These are phyloP conservation scores for Hypomyces rosellus DNA, from an alignment of 2,329 filamentous ascomycete genomes.

Conservation along the genomic window DNA sequence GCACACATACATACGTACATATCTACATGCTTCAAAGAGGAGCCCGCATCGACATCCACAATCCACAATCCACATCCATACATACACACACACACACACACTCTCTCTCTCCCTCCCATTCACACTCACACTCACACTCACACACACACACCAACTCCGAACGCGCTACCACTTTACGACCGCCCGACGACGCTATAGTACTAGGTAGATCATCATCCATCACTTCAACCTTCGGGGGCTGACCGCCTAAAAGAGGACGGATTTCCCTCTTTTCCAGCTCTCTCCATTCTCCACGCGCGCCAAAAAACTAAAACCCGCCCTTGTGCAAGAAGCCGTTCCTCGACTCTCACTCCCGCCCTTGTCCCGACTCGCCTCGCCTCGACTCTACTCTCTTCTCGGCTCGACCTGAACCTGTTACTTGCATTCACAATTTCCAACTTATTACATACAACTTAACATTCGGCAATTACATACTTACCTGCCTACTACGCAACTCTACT, in stretches of 20 bases:
- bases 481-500: too few relatives aligned
- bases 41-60: too few relatives aligned
- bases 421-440: too few relatives aligned
- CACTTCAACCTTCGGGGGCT: conserved; percentile 9
- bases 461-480: too few relatives aligned
- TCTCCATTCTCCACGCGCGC: conserved; percentile 4
- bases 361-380: not conserved
- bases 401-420: too few relatives aligned
- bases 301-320: not conserved
- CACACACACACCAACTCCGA: not conserved
- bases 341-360: not conserved
- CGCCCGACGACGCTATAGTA: conserved; percentile 12
- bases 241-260: conserved; percentile 12
- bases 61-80: not conserved
- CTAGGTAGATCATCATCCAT: conserved; percentile 11
- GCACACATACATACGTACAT: too few relatives aligned
- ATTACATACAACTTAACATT: too few relatives aligned
- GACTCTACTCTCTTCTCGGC: too few relatives aligned
- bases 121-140: not conserved
- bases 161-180: conserved; percentile 9
- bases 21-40: too few relatives aligned
- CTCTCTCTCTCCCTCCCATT: too few relatives aligned
- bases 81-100: too few relatives aligned
- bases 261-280: not conserved
- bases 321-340: conserved; percentile 5